phyloP scores from a whole-genome alignment of 176 grass and related monocot genomes.

The Oropetium thomaeum region DNA sequence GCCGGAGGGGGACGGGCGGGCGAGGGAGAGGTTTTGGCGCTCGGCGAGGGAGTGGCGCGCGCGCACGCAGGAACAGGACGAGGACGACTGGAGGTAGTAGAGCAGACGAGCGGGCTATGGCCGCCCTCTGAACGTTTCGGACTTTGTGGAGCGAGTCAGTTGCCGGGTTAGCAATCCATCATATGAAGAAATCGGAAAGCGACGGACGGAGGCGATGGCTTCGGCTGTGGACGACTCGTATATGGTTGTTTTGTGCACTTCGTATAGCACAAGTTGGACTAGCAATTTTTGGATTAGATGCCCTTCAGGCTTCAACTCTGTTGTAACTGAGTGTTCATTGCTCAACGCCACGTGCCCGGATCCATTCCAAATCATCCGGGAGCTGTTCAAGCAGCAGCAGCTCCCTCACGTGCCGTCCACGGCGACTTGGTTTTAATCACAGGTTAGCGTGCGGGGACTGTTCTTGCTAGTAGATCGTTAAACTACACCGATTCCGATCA shows the following conservation, averaged over 20 bases:
- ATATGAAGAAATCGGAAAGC: too few species aligned
- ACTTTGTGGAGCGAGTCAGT: too few species aligned
- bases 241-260: background rate
- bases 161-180: too few species aligned
- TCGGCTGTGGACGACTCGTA: background rate
- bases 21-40: conserved; percentile 27
- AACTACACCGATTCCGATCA: background rate
- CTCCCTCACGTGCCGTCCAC: conserved; percentile 1
- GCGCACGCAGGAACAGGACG: background rate
- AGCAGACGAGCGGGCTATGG: background rate
- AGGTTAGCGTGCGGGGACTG: background rate
- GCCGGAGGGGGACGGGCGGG: too few species aligned
- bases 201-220: background rate
- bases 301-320: background rate
- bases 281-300: background rate
- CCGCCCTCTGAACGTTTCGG: background rate
- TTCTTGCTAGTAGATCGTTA: background rate
- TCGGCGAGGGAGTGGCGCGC: conserved; percentile 2
- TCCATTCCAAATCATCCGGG: background rate
- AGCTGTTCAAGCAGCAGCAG: background rate
- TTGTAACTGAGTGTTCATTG: background rate
- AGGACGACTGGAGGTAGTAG: background rate
- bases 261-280: too few species aligned
- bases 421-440: background rate
- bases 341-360: background rate